These are phyloP conservation scores for Selaginella tamariscina DNA, from an alignment of 75 land plant species.

Conservation along the genomic window DNA sequence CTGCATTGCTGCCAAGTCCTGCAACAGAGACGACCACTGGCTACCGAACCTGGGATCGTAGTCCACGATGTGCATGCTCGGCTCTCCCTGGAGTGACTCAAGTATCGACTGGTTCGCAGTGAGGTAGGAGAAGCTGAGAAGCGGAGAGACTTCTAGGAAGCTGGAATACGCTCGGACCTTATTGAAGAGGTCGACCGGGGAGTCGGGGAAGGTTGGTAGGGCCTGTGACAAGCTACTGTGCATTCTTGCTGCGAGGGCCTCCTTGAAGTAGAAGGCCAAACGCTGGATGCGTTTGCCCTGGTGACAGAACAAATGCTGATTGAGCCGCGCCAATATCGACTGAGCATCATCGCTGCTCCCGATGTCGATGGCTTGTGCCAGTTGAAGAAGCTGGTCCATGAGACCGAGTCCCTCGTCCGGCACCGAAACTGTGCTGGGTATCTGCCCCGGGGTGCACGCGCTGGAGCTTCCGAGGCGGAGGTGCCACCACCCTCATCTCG, in stretches of 20 bases:
- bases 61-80: slow-evolving; percentile 55
- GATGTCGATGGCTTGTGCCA: slow-evolving; percentile 50
- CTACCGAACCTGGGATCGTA: slow-evolving; percentile 73
- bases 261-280: slow-evolving; percentile 39
- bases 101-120: slow-evolving; percentile 79
- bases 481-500: not conserved
- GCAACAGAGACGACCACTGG: slow-evolving; percentile 76
- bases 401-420: slow-evolving; percentile 17
- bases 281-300: slow-evolving; percentile 28
- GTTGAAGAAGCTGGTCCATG: slow-evolving; percentile 42
- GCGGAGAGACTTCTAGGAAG: slow-evolving; percentile 58
- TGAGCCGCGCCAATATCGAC: slow-evolving; percentile 87
- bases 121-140: slow-evolving; percentile 63
- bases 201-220: slow-evolving; percentile 11
- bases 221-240: slow-evolving; percentile 16
- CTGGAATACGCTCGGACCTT: slow-evolving; percentile 49
- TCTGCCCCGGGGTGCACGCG: slow-evolving; percentile 14
- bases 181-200: slow-evolving; percentile 39
- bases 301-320: slow-evolving; percentile 44
- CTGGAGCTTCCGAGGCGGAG: slow-evolving; percentile 2
- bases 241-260: slow-evolving; percentile 40
- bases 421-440: not conserved
- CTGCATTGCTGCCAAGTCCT: slow-evolving; percentile 35
- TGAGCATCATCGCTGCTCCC: slow-evolving; percentile 41
- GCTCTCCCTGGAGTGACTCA: slow-evolving; percentile 54